Base-by-base conservation (phyloP, 2,329 filamentous ascomycete genomes). In the Paracoccidioides brasiliensis region DNA sequence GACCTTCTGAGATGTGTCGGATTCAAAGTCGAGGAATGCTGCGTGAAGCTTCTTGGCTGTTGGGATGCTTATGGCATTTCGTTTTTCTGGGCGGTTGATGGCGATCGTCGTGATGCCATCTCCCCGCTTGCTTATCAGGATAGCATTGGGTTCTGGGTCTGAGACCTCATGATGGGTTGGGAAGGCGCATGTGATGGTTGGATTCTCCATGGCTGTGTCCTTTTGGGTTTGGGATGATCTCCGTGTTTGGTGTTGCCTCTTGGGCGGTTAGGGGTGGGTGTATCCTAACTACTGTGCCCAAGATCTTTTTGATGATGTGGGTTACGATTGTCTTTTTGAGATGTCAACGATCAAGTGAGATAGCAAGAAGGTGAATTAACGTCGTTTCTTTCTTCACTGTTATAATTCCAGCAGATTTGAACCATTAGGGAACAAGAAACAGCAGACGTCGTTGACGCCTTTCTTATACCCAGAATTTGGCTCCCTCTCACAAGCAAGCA, bases 61-160 rank as follows among this genome's bases (percentile, higher is more conserved):
- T 1, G 69, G 56, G 1, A 69, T 64, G 59, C 81, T 72, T 43
- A 82, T 72, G 10, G 78, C 79, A 61, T 82, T 82, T 53, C 74
- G 73, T 30, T 73, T 69, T 10, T 74, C 64, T 0, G 70, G 69
- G n/a, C 78, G 74, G 64, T 78, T 75, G 59, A 82, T 73, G n/a
- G 75, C 73, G 55, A 82, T 77, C n/a, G 72, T 76, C 0, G 78
- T 78, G 60, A 82, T 78, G 49, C 78, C 78, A 14, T 61, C 59
- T 7, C 56, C n/a, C 6, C 49, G 61, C 32, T 58, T 61, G 10
- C 50, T 59, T 40, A 61, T 61, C 46, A 40, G 45, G 10, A 61
- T 40, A 9, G 51, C 50, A 12, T 43, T 12, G 3, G 58, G 51
- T 28, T 58, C 58, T 30, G 53, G 37, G 35, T 54, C 42, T 43